These are phyloP conservation scores for Helotiales sp. DNA, from an alignment of 2,329 filamentous ascomycete species.

Conservation along the genomic window DNA sequence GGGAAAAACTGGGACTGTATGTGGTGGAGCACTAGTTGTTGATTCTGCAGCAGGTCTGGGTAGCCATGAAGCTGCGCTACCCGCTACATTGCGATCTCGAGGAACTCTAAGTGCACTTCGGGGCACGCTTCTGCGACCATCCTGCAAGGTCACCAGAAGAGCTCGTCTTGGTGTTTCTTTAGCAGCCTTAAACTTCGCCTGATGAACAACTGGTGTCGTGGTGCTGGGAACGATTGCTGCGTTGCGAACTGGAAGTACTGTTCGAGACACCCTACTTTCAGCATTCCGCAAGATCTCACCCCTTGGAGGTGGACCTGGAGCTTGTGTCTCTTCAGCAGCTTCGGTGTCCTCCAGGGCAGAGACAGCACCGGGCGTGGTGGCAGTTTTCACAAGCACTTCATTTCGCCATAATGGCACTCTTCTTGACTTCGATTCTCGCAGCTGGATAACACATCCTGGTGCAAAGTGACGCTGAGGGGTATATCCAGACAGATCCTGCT, in stretches of 20 bases:
- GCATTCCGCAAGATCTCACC: neutral
- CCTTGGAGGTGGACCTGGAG: neutral
- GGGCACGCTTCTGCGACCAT: neutral
- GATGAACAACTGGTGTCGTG: neutral
- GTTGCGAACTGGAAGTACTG: neutral
- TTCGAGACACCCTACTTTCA: neutral
- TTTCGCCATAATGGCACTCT: neutral
- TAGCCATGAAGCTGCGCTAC: neutral
- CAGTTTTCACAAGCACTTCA: neutral
- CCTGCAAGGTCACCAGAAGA: no score
- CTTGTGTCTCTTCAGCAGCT: neutral
- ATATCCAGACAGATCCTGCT: neutral
- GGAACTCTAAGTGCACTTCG: neutral
- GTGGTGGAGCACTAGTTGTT: neutral
- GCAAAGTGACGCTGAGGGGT: neutral
- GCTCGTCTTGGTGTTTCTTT: neutral
- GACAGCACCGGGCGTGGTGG: neutral
- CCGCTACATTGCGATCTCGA: neutral
- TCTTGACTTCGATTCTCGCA: neutral
- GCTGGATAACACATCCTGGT: neutral
- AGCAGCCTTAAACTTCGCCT: neutral
- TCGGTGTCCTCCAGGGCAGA: neutral
- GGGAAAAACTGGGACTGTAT: neutral
- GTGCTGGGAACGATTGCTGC: neutral
- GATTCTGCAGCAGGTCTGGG: neutral